Percentiles rank a stretch among this genome's conserved stretches.
These are phyloP conservation scores for Fusarium armeniacum DNA, from an alignment of 2,329 filamentous ascomycete genomes.

Conservation along the genomic window DNA sequence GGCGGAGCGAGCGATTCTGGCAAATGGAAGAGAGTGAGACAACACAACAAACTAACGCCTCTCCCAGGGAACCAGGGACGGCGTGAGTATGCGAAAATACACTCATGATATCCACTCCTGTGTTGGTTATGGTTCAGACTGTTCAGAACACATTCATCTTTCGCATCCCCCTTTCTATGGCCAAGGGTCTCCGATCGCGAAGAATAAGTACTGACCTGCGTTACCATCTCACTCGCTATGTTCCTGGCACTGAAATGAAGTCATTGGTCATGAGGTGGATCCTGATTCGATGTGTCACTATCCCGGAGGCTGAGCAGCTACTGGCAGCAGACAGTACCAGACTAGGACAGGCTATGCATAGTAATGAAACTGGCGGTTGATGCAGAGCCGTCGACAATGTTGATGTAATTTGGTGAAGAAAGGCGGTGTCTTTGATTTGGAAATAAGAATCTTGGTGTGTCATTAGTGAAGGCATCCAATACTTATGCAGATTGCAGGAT, in stretches of 20 bases:
- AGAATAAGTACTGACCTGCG: neutral
- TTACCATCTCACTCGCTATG: too few species aligned
- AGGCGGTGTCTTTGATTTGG: neutral
- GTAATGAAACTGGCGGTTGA: neutral
- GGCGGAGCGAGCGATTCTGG: slow-evolving; percentile 55
- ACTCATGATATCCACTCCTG: neutral
- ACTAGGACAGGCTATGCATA: neutral
- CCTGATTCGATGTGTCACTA: neutral
- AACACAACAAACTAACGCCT: slow-evolving; percentile 1
- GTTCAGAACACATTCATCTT: too few species aligned
- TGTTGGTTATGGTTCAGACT: neutral
- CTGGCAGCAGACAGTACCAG: neutral
- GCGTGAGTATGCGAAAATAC: slow-evolving; percentile 14
- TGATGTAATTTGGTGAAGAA: neutral
- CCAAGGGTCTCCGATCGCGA: neutral
- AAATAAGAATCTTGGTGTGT: neutral
- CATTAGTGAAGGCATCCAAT: slow-evolving; percentile 6
- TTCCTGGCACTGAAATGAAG: neutral
- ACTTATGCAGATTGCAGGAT: slow-evolving; percentile 30
- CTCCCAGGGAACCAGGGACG: slow-evolving; percentile 7
- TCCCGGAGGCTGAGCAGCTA: slow-evolving; percentile 5
- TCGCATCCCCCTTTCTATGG: neutral
- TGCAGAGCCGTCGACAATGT: neutral
- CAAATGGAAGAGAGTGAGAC: slow-evolving; percentile 39
- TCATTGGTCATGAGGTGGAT: neutral